Conservation (phyloP, 371 early-diverging fungal species). For the Fennellomyces sp. region DNA sequence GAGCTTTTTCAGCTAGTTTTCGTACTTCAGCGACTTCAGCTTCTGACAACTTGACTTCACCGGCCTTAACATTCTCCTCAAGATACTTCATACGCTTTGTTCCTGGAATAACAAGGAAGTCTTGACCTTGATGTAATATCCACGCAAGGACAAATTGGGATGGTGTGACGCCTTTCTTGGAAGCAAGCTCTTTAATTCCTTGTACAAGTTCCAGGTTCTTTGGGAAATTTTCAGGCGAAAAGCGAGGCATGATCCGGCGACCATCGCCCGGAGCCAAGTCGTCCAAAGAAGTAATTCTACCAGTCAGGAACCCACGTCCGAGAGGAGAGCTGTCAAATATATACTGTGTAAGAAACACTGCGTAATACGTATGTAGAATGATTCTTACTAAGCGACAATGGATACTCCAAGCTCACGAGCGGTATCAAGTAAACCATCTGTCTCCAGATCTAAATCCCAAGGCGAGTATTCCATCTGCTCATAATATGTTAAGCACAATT, state of each 20-base stretch:
- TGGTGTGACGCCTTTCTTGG: slow-evolving; percentile 39
- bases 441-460: slow-evolving; percentile 56
- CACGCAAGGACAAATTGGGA: slow-evolving; percentile 60
- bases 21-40: slow-evolving; percentile 50
- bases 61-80: slow-evolving; percentile 53
- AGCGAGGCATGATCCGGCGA: slow-evolving; percentile 53
- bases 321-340: slow-evolving; percentile 34
- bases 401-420: slow-evolving; percentile 62
- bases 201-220: slow-evolving; percentile 59
- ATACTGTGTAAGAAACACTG: not conserved
- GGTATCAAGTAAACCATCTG: slow-evolving; percentile 50
- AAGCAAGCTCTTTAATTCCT: slow-evolving; percentile 46
- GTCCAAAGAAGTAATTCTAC: slow-evolving; percentile 40
- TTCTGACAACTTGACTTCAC: slow-evolving; percentile 34
- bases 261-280: slow-evolving; percentile 49
- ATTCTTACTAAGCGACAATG: slow-evolving; percentile 46
- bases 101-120: slow-evolving; percentile 57
- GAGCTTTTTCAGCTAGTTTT: too few species aligned
- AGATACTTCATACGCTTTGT: slow-evolving; percentile 54
- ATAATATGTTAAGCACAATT: too few species aligned
- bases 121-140: slow-evolving; percentile 51
- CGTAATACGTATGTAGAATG: slow-evolving; percentile 5
- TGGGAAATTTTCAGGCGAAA: slow-evolving; percentile 47
- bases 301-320: slow-evolving; percentile 66
- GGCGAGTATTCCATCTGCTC: slow-evolving; percentile 61